Percentiles rank a stretch among this genome's conserved stretches.
Evolutionary conservation across 2,329 filamentous ascomycete genomes (phyloP).

Genomic region (Phialocephala subalpina): DNA sequence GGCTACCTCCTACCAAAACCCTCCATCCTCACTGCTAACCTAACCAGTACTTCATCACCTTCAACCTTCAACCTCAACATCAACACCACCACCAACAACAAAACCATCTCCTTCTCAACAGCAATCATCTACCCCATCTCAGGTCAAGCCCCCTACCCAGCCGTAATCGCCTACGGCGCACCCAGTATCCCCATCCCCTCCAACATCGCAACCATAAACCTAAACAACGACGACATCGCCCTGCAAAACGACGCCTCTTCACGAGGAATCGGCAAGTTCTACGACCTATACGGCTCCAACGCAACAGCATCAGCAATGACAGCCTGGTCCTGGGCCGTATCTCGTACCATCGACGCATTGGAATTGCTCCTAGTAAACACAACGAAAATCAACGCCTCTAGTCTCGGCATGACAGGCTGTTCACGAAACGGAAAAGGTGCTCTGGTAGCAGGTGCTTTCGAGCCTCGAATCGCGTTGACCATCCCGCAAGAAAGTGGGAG

Average conservation of each 20-base stretch:
- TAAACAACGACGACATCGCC: slow-evolving; percentile 59
- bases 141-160: not conserved
- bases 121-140: not conserved
- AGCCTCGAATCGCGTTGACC: slow-evolving; percentile 63
- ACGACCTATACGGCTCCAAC: not conserved
- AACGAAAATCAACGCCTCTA: not conserved
- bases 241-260: slow-evolving; percentile 48
- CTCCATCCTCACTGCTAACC: slow-evolving; percentile 51
- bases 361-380: not conserved
- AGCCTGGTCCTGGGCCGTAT: not conserved
- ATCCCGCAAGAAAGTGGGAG: slow-evolving; percentile 68
- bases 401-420: slow-evolving; percentile 64
- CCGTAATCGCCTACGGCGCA: not conserved
- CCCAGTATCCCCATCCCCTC: slow-evolving; percentile 7
- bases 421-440: slow-evolving; percentile 70
- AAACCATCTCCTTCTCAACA: slow-evolving; percentile 5
- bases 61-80: slow-evolving; percentile 55
- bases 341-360: not conserved
- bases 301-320: slow-evolving; percentile 5
- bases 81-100: slow-evolving; percentile 52
- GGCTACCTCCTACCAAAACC: slow-evolving; percentile 55
- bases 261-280: not conserved
- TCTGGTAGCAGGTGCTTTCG: slow-evolving; percentile 64
- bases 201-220: not conserved
- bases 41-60: slow-evolving; percentile 25